Base-by-base conservation (phyloP, 768 basidiomycete genomes). In the Cantharellus cinnabarinus region DNA sequence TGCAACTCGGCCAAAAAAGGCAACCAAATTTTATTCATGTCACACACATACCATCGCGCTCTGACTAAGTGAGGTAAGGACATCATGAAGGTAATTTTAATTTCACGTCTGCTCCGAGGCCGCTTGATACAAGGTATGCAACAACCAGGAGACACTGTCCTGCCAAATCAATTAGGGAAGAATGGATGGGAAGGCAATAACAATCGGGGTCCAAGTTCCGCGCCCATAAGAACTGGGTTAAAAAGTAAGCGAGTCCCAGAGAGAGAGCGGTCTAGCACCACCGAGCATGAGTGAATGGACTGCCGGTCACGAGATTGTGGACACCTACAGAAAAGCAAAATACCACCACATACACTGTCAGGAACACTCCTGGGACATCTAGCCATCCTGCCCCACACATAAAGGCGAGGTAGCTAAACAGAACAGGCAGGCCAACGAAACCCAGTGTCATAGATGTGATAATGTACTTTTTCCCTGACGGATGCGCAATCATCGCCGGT, bases 151-250 rank as follows among this genome's bases (percentile, higher is more conserved):
- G 72, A 29, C 84, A 67, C 67, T 91, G 85, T 14, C 89, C 88
- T 40, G 85, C 70, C 57, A 94, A 78, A 68, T 93, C 89, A 75
- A 91, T 83, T 50, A 89, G 66, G 0, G 90, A 87, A 5, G 87
- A 89, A 63, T 94, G 90, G 37, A 94, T 78, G 4, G 91, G 91
- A n/a, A 97, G 71, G 2, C 89, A 89, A 67, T 94, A 93, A 71
- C 85, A 82, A 68, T 97, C 91, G 3, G 91, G 91, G 67, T 97
- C 91, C 37, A 80, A 74, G 5, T 78, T 74, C 59, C 73, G 79
- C 0, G 77, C 76, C 89, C 90, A 94, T 37, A 95, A 76, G 66
- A 79, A 81, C 50, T 78, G 70, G 2, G 89, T 91, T 55, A 91
- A 72, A 5, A 67, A 64, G 56, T 74, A 77, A 1, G 86, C 89